A percentile compares a stretch with the other conserved stretches of the same genome.
These are phyloP conservation scores for Planoprotostelium fungivorum DNA, from an alignment of 78 protist species.

Conservation along the genomic window DNA sequence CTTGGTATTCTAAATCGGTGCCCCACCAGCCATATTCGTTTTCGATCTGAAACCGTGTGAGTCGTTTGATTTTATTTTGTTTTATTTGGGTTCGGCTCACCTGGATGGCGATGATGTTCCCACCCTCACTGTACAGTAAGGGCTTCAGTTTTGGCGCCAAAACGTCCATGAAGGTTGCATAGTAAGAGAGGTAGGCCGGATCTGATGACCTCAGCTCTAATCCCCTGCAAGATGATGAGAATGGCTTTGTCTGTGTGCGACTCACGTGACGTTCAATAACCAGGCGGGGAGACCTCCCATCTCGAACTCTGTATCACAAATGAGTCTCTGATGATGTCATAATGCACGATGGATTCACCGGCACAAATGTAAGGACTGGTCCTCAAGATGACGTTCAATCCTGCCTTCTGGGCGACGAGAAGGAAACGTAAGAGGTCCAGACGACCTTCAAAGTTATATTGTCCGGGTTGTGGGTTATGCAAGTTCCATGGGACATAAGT, in stretches of 20 bases:
- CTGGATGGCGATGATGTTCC: conserved; percentile 60
- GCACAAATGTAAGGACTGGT: conserved; percentile 60
- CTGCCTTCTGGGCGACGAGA: not conserved
- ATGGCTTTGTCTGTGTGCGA: not conserved
- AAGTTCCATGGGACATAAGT: conserved; percentile 71
- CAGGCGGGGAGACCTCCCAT: conserved; percentile 62
- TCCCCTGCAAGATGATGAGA: not conserved
- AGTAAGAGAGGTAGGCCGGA: not conserved
- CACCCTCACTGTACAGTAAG: conserved; percentile 42
- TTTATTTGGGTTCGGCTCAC: too few species aligned
- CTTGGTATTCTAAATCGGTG: conserved; percentile 25
- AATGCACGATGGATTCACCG: not conserved
- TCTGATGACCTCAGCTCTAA: conserved; percentile 6
- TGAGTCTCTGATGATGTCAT: too few species aligned
- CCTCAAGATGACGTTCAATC: conserved; percentile 33
- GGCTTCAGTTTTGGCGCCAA: conserved; percentile 15
- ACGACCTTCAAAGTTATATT: not conserved
- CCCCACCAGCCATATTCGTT: conserved; percentile 73
- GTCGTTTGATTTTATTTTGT: too few species aligned
- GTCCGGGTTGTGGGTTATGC: conserved; percentile 25
- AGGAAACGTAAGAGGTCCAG: not conserved
- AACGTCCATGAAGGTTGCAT: not conserved
- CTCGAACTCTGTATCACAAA: conserved; percentile 24
- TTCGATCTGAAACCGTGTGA: conserved; percentile 20
- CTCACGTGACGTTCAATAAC: not conserved